Evolutionary conservation across 441 rosid species (phyloP), one percentile per base, ranked within the genome.

Genomic region (Theobroma grandiflorum): DNA sequence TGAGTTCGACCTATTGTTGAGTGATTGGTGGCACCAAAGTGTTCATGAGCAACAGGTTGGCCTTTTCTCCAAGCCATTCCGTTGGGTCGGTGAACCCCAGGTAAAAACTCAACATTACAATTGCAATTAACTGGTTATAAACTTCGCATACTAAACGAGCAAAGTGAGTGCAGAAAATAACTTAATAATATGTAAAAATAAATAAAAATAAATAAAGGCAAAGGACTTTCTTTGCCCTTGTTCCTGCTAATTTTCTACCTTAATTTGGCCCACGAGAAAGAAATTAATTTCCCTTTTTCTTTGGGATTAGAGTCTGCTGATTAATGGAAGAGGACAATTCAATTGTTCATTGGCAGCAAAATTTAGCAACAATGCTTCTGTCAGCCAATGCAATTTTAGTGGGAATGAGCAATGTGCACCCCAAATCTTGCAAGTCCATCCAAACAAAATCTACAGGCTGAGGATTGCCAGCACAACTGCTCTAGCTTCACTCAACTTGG

Each of bases 31-130:
- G 96, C 99, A 94, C 77, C 50, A 83, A 74, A 80, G 79, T 70
- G 86, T 85, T 76, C 89, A 84, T 38, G 85, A 87, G 6, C 99
- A 95, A 85, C 94, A 95, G 78, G 80, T 91, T 31, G 97, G 93
- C 63, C 96, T 95, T 49, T 90, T 93, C 76, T 84, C 98, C 35
- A 82, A 49, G 7, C 93, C 96, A 0, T 78, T 94, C 31, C 98
- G 91, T 1, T 95, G 98, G 98, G 88, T 92, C 59, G 94, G 93
- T 52, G 98, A 95, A 82, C 85, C 99, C n/a, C 91, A 95, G 90
- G 99, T 92, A 59, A 37, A 10, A 4, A 2, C 9, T 1, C 8
- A 14, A 14, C 14, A 3, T 18, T 58, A 1, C 31, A 45, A 6
- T 45, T 45, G 10, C 49, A 6, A 45, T 8, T 6, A 45, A 45